A percentile compares a stretch with the other conserved stretches of the same genome.
Evolutionary conservation across 2,329 filamentous ascomycete genomes (phyloP).

Genomic region (Drechslerella stenobrocha): DNA sequence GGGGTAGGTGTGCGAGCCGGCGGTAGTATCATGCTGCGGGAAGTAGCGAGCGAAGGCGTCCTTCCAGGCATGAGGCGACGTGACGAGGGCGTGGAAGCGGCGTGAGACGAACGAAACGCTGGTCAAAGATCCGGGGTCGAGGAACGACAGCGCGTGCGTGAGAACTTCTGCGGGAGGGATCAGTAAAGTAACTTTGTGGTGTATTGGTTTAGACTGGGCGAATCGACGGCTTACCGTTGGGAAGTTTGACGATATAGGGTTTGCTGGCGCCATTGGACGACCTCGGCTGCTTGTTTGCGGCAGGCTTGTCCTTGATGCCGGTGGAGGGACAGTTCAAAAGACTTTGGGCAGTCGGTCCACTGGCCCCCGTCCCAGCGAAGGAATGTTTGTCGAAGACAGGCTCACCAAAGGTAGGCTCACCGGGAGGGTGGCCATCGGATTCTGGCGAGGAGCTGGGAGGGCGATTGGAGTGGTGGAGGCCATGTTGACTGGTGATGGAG

Average conservation of each 20-base stretch:
- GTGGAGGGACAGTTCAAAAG: slow-evolving; percentile 21
- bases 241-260: slow-evolving; percentile 33
- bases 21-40: slow-evolving; percentile 57
- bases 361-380: slow-evolving; percentile 3
- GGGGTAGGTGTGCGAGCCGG: slow-evolving; percentile 48
- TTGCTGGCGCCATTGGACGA: slow-evolving; percentile 32
- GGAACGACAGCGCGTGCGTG: slow-evolving; percentile 85
- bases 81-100: slow-evolving; percentile 82
- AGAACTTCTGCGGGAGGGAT: slow-evolving; percentile 70
- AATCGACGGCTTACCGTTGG: slow-evolving; percentile 23
- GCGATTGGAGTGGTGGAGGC: slow-evolving; percentile 20
- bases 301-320: slow-evolving; percentile 26
- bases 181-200: slow-evolving; percentile 1
- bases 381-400: too few species aligned
- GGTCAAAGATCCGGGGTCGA: slow-evolving; percentile 80
- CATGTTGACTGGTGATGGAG: slow-evolving; percentile 37
- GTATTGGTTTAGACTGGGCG: neutral
- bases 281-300: slow-evolving; percentile 26
- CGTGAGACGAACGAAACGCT: slow-evolving; percentile 83
- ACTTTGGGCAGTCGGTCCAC: slow-evolving; percentile 7
- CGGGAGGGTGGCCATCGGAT: slow-evolving; percentile 20
- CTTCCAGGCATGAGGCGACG: slow-evolving; percentile 89
- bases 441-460: slow-evolving; percentile 25
- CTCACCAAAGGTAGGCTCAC: too few species aligned
- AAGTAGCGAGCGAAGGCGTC: slow-evolving; percentile 91